Base-by-base conservation (phyloP, 1,284 basidiomycete genomes). In the Moesziomyces sp. region DNA sequence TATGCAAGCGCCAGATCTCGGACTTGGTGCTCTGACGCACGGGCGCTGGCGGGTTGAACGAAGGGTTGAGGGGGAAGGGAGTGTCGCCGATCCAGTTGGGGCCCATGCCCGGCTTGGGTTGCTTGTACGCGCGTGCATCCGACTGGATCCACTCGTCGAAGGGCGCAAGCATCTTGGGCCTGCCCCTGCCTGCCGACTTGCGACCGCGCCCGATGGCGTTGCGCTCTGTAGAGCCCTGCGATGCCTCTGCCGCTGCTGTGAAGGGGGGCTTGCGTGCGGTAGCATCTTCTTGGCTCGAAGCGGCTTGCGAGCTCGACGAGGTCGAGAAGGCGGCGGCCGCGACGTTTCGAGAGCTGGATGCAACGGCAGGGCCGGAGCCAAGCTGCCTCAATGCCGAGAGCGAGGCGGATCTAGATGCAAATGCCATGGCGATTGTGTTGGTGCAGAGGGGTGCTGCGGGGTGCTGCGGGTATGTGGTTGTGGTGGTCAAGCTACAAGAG, bases 41-140 rank as follows among this genome's bases (percentile, higher is more conserved):
- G 5, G 82, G 82, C 3, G 81, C 65, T 24, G 81, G 80, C 2
- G 82, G 82, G 26, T 72, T 69, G 62, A 83, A 83, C 7, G 79
- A 55, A 11, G 82, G 81, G 50, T 83, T 83, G 62, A 83, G 71
- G 0, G 82, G 82, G 54, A 83, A 83, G 16, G 82, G 82, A 3
- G 78, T 82, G 18, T 68, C 62, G n/a, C 71, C 78, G 55, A 82
- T 75, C 80, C 80, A 82, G 65, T 80, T 78, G 47, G 80, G 80
- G 7, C 80, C 80, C 47, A 63, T 67, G 2, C 77, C 74, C 0
- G 78, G 74, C 49, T 74, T 66, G 18, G 78, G 77, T 50, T 74
- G 60, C 52, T 79, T 78, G 67, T 66, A 82, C 8, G 61, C 75
- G 13, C 67, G 58, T 10, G 69, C 80, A 21, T 75, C 77, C 33